Percentiles rank a stretch among this genome's conserved stretches.
Conservation (phyloP, 2,329 filamentous ascomycete species). For the Sordariomycetes sp. region DNA sequence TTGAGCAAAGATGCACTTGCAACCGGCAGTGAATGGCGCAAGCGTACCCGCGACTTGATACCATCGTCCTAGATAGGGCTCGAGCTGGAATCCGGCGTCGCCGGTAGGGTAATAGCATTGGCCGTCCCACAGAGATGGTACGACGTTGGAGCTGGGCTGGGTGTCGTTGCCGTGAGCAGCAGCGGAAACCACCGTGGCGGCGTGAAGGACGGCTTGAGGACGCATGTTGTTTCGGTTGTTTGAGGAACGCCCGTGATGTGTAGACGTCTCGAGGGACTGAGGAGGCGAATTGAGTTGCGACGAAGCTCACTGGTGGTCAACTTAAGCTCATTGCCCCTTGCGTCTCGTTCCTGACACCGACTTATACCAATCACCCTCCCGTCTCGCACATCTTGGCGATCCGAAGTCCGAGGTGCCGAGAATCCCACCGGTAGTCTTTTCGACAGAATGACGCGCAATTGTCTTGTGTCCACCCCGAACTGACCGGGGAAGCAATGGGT, state of each 20-base stretch:
- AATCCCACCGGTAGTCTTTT: not conserved
- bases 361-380: not conserved
- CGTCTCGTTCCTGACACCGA: not conserved
- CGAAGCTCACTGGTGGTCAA: too few species aligned
- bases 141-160: slow-evolving; percentile 9
- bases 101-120: slow-evolving; percentile 19
- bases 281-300: not conserved
- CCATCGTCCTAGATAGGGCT: slow-evolving; percentile 21
- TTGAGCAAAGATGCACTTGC: slow-evolving; percentile 21
- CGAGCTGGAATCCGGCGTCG: slow-evolving; percentile 16
- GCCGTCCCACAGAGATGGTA: slow-evolving; percentile 19
- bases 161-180: slow-evolving; percentile 6
- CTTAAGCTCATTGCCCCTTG: not conserved
- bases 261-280: not conserved
- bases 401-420: not conserved
- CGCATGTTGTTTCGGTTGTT: slow-evolving; percentile 4
- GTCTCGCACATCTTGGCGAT: not conserved
- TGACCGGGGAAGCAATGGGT: not conserved
- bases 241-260: too few species aligned
- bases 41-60: slow-evolving; percentile 22
- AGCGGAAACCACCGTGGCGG: slow-evolving; percentile 5
- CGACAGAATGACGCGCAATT: not conserved
- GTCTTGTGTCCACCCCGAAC: not conserved
- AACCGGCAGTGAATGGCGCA: slow-evolving; percentile 17
- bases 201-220: slow-evolving; percentile 6